phyloP scores from a whole-genome alignment of 495 filamentous ascomycete genomes.

The Achaetomiella virescens region DNA sequence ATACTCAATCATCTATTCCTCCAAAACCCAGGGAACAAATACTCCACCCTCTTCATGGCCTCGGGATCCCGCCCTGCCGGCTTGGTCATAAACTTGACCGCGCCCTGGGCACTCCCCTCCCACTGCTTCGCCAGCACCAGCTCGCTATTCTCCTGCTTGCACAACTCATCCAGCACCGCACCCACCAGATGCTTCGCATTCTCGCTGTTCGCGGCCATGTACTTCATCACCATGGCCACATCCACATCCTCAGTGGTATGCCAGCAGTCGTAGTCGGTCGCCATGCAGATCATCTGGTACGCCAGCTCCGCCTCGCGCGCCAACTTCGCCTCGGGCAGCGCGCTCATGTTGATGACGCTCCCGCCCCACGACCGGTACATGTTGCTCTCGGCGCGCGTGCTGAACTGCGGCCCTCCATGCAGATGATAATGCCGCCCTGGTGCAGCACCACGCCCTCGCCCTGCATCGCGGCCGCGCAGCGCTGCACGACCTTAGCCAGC shows the following conservation, averaged over 20 bases:
- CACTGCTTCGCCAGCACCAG: constrained; percentile 74
- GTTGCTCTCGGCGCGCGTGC: constrained; percentile 90
- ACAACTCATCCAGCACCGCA: constrained; percentile 80
- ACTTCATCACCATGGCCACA: constrained; percentile 93
- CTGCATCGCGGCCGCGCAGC: constrained; percentile 67
- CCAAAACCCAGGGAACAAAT: constrained; percentile 65
- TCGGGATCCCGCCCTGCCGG: constrained; percentile 55
- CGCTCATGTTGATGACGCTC: constrained; percentile 93
- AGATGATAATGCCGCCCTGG: constrained; percentile 71
- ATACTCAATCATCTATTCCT: constrained; percentile 17
- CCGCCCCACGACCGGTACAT: constrained; percentile 92
- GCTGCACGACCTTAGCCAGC: constrained; percentile 63
- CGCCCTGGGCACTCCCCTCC: constrained; percentile 54
- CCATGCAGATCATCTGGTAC: constrained; percentile 98
- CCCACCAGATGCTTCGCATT: constrained; percentile 83
- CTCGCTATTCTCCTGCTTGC: constrained; percentile 65
- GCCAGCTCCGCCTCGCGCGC: constrained; percentile 93
- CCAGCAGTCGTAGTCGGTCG: constrained; percentile 99
- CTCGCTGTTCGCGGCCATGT: constrained; percentile 85
- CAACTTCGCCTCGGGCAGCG: constrained; percentile 93
- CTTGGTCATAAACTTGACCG: constrained; percentile 69
- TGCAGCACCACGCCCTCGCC: constrained; percentile 77
- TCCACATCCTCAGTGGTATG: constrained; percentile 69
- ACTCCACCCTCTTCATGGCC: constrained; percentile 63
- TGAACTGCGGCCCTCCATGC: constrained; percentile 99